Conservation (phyloP, 2,329 filamentous ascomycete genomes). For the Epichloe elymi region DNA sequence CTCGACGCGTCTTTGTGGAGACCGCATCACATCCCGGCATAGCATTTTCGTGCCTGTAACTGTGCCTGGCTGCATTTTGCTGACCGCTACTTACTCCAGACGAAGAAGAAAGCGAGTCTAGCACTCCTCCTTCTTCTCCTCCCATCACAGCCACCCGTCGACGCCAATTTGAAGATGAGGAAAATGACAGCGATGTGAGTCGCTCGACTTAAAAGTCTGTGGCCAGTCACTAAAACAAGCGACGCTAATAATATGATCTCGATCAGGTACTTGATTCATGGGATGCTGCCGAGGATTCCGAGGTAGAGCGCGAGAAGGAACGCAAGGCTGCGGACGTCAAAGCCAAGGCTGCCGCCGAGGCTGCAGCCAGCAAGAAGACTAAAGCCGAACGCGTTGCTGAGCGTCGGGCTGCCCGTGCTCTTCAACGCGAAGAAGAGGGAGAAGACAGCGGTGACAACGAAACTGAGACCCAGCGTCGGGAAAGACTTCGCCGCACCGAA, state of each 20-base stretch:
- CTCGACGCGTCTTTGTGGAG: constrained; percentile 2
- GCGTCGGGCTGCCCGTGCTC: constrained; percentile 48
- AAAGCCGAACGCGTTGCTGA: constrained; percentile 80
- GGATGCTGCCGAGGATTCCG: constrained; percentile 94
- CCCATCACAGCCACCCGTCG: constrained; percentile 28
- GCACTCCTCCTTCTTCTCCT: constrained; percentile 23
- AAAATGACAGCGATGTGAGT: constrained; percentile 67
- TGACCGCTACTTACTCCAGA: constrained; percentile 18
- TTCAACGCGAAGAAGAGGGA: constrained; percentile 36
- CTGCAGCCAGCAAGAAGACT: constrained; percentile 80
- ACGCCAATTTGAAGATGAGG: constrained; percentile 78
- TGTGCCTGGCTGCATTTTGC: constrained; percentile 7
- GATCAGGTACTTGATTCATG: constrained; percentile 80
- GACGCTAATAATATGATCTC: constrained; percentile 1
- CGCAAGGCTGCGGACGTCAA: constrained; percentile 77
- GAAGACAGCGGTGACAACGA: constrained; percentile 54
- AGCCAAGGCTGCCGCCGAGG: constrained; percentile 78
- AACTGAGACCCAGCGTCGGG: constrained; percentile 57
- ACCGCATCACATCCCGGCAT: constrained; percentile 1
- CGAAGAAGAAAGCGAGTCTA: constrained; percentile 27
- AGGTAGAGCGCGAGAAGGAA: constrained; percentile 90
- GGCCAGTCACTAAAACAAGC: background rate
- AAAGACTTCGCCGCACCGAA: constrained; percentile 65
- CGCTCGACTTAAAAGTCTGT: background rate
- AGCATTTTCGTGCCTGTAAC: background rate